phyloP scores from a whole-genome alignment of 2,329 filamentous ascomycete species.

The Verticillium nonalfalfae region DNA sequence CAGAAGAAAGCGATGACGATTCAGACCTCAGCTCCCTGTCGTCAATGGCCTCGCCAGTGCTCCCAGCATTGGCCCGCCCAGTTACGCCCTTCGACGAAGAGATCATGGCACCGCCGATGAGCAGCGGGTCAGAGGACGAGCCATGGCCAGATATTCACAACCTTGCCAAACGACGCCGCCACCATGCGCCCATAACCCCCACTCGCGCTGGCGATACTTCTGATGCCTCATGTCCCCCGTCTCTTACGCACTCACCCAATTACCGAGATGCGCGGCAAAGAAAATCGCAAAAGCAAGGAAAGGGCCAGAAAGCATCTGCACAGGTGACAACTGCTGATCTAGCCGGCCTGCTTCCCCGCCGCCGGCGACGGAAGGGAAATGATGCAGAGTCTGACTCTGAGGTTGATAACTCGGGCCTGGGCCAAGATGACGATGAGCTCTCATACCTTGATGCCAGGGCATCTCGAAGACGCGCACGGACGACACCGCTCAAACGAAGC shows the following conservation, averaged over 20 bases:
- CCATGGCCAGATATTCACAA: constrained; percentile 47
- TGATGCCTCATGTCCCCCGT: constrained; percentile 57
- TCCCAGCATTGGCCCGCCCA: constrained; percentile 21
- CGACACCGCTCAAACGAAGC: constrained; percentile 19
- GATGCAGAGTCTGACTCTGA: constrained; percentile 38
- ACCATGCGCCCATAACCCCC: constrained; percentile 28
- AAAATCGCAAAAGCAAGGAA: constrained; percentile 13
- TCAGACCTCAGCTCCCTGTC: constrained; percentile 27
- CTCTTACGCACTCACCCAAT: constrained; percentile 61
- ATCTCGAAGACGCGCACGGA: constrained; percentile 24
- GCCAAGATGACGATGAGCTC: constrained; percentile 51
- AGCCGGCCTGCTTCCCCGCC: constrained; percentile 46
- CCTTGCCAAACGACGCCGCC: constrained; percentile 36
- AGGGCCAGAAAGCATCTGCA: constrained; percentile 24
- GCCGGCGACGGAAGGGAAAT: constrained; percentile 34
- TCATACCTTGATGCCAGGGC: constrained; percentile 33
- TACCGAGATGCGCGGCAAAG: constrained; percentile 24
- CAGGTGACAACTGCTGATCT: constrained; percentile 49
- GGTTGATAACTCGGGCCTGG: constrained; percentile 39
- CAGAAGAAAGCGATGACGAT: constrained; percentile 19
- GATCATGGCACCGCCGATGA: constrained; percentile 48
- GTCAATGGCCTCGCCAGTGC: constrained; percentile 25
- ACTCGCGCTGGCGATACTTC: constrained; percentile 35
- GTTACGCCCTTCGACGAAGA: constrained; percentile 40
- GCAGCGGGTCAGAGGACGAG: constrained; percentile 39